Evolutionary conservation across 164 flowering plant species (phyloP), one percentile per base, ranked within the genome.

Genomic region (Nelumbo lutea): DNA sequence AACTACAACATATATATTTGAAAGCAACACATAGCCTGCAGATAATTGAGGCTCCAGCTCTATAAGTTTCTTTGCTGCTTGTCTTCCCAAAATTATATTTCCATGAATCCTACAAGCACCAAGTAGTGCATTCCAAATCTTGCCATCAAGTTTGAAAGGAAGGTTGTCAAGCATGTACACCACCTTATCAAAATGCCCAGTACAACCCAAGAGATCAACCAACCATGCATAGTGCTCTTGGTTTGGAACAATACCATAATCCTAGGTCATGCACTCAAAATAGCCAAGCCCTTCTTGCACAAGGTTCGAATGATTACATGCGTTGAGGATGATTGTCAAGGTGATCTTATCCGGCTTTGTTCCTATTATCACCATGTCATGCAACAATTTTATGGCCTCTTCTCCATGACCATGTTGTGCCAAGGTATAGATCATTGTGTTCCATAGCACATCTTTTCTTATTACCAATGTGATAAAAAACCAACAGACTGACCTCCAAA

Each of bases 321-420:
- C 93, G 69, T 67, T 79, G 50, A 88, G 85, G 59, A 87, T 69
- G 58, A 84, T 86, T 62, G 84, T 78, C 70, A 85, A 80, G 9
- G 92, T 86, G 48, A 76, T 67, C 41, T 73, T 73, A 72, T 86
- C 77, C 9, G 90, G 94, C 62, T 77, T 84, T 43, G 77, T 70
- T 6, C 87, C 84, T 42, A 56, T 51, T 57, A 65, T 80, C 6
- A 85, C 61, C 90, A 90, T 82, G 70, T 85, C 72, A 47, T 76
- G 68, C 68, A 83, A 80, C 67, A 87, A 55, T 59, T 65, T 45
- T 8, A 84, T 62, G 11, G 87, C 90, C 65, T 84, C 81, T 64
- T 78, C 68, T 47, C 90, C 92, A 57, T 58, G 61, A 42, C 97
- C 97, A 82, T 89, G 89, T 51, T 86, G 86, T 64, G 87, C 89